Percentiles rank a stretch among this genome's conserved stretches.
Conservation (phyloP, 148 eudicot genomes). For the Amaranthus palmeri region DNA sequence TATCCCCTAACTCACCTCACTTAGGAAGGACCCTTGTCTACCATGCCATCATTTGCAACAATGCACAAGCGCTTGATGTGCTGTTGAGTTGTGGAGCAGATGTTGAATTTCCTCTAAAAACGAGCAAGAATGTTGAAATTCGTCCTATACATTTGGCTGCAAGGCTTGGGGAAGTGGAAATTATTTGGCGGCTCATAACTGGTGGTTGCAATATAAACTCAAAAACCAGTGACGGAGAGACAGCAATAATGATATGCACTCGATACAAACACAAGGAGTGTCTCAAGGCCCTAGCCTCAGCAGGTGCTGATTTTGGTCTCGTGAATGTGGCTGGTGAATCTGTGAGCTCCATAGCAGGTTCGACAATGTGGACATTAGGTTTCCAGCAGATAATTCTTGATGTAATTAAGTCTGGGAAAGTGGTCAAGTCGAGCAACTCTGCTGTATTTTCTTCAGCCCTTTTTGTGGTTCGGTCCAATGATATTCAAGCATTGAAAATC, state of each 20-base stretch:
- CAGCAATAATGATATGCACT: slow-evolving; percentile 54
- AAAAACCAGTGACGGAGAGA: slow-evolving; percentile 40
- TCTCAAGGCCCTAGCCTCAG: slow-evolving; percentile 45
- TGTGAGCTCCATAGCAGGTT: slow-evolving; percentile 39
- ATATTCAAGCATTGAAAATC: slow-evolving; percentile 39
- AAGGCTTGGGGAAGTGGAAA: slow-evolving; percentile 36
- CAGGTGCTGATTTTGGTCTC: slow-evolving; percentile 65
- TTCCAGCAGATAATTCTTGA: slow-evolving; percentile 53
- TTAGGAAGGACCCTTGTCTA: slow-evolving; percentile 58
- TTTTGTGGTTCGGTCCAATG: slow-evolving; percentile 44
- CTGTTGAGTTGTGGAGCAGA: slow-evolving; percentile 44
- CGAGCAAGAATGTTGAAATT: slow-evolving; percentile 26
- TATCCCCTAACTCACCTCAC: slow-evolving; percentile 52
- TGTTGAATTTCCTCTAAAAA: slow-evolving; percentile 41
- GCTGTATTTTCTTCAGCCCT: slow-evolving; percentile 37
- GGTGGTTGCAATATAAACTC: slow-evolving; percentile 51
- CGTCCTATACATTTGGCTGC: slow-evolving; percentile 54
- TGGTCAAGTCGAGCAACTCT: slow-evolving; percentile 41
- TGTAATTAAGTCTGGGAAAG: slow-evolving; percentile 40
- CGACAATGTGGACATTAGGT: slow-evolving; percentile 45
- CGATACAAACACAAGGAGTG: slow-evolving; percentile 51
- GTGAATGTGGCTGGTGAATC: slow-evolving; percentile 31
- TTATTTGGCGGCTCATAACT: slow-evolving; percentile 35
- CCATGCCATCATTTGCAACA: slow-evolving; percentile 57
- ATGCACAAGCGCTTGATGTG: slow-evolving; percentile 41